Conservation (phyloP, 2,329 filamentous ascomycete species). For the Curvularia lunata region DNA sequence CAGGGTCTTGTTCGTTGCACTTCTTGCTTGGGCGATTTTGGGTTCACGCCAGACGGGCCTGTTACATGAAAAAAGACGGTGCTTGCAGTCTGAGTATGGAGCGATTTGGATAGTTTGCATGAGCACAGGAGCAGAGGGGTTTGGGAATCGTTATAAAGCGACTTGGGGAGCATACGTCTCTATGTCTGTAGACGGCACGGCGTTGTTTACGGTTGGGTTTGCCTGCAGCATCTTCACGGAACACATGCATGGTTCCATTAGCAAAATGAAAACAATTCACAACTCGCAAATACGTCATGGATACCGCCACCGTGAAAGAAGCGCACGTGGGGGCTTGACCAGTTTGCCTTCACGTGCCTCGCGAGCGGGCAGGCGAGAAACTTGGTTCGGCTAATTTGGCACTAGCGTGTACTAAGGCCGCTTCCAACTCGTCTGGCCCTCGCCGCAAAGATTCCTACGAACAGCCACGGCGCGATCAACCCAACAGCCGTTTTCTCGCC, state of each 20-base stretch:
- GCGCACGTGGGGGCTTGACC: not conserved
- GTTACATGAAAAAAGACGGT: slow-evolving; percentile 19
- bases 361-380: not conserved
- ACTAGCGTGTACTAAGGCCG: slow-evolving; percentile 14
- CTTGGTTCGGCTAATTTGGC: slow-evolving; percentile 13
- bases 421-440: slow-evolving; percentile 23
- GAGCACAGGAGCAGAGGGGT: slow-evolving; percentile 19
- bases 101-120: slow-evolving; percentile 23
- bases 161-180: slow-evolving; percentile 9
- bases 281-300: not conserved
- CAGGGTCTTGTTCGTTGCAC: slow-evolving; percentile 8
- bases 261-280: not conserved
- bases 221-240: slow-evolving; percentile 14
- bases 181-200: slow-evolving; percentile 13
- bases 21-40: slow-evolving; percentile 16
- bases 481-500: slow-evolving; percentile 5
- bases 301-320: not conserved
- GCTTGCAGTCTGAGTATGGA: slow-evolving; percentile 21
- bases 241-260: not conserved
- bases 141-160: slow-evolving; percentile 14
- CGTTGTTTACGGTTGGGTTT: slow-evolving; percentile 9
- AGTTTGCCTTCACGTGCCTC: not conserved
- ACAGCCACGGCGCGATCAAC: slow-evolving; percentile 17
- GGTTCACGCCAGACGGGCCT: slow-evolving; percentile 13
- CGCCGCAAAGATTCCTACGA: slow-evolving; percentile 23